A percentile compares a stretch with the other conserved stretches of the same genome.
Conservation (phyloP, 176 grass and related monocot genomes). For the barley (Hordeum vulgare) region MorexV3_pseudomolecules_assembly NC_058522.1:584947773-584948272, state of each 20-base stretch:
- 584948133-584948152: slow-evolving; percentile 74
- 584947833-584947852: slow-evolving; percentile 43
- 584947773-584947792: slow-evolving; percentile 63
- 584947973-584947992: slow-evolving; percentile 52
- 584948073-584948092: slow-evolving; percentile 64
- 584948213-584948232: slow-evolving; percentile 67
- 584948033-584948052: slow-evolving; percentile 49
- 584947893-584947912: slow-evolving; percentile 69
- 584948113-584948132: slow-evolving; percentile 95
- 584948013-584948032: slow-evolving; percentile 64
- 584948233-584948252: slow-evolving; percentile 65
- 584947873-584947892: slow-evolving; percentile 76
- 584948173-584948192: slow-evolving; percentile 84
- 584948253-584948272: slow-evolving; percentile 78
- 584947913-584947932: slow-evolving; percentile 66
- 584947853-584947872: slow-evolving; percentile 66
- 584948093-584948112: slow-evolving; percentile 69
- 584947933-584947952: slow-evolving; percentile 36
- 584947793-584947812: slow-evolving; percentile 30
- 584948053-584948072: slow-evolving; percentile 48
- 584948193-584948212: slow-evolving; percentile 71
- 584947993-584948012: slow-evolving; percentile 55
- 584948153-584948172: slow-evolving; percentile 80
- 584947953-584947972: slow-evolving; percentile 53
- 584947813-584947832: slow-evolving; percentile 63